Evolutionary conservation across 768 basidiomycete species (phyloP), one percentile per base, ranked within the genome.

Genomic region (Agaricus bisporus): DNA sequence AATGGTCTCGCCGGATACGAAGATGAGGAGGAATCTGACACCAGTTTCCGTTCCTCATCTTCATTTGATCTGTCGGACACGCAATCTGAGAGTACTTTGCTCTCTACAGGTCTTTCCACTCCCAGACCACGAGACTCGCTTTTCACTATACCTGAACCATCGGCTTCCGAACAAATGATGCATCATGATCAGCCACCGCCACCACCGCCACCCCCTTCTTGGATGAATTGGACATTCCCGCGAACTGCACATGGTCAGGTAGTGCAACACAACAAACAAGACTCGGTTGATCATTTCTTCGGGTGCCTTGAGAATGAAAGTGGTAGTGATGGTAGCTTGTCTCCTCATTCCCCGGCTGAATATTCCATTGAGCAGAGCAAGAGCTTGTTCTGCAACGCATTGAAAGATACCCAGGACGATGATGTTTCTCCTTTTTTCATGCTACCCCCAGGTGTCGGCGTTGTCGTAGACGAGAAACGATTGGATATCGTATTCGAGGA

Each of bases 221-320:
- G 88, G 20, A 80, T 80, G n/a, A 82, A 79, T 0, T 89, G 87
- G 87, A 82, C 83, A 0, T 90, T 89, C 66, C 81, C 81, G 2
- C 59, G 51, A 5, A 39, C 18, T 25, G 35, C 36, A n/a, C 37
- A 50, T 15, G 35, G 41, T 8, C 45, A 25, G 2, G 3, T 28
- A 7, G 42, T 35, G 18, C 49, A 37, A 7, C 55, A 65, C 9
- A 52, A 56, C 5, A 66, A 63, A 42, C 58, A 60, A 49, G 75
- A 80, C 17, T 78, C 83, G n/a, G 71, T 86, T 8, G 89, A 91
- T 63, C 77, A 74, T 32, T 91, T 91, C 76, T 91, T 91, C 60
- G 83, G 79, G 41, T 91, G 88, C 56, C 68, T 81, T 37, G 82
- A 85, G 49, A 77, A 77, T 49, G 77, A 79, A 58, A 74, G 76